Evolutionary conservation across 2,329 filamentous ascomycete species (phyloP).

Genomic region (Monascus ruber): DNA sequence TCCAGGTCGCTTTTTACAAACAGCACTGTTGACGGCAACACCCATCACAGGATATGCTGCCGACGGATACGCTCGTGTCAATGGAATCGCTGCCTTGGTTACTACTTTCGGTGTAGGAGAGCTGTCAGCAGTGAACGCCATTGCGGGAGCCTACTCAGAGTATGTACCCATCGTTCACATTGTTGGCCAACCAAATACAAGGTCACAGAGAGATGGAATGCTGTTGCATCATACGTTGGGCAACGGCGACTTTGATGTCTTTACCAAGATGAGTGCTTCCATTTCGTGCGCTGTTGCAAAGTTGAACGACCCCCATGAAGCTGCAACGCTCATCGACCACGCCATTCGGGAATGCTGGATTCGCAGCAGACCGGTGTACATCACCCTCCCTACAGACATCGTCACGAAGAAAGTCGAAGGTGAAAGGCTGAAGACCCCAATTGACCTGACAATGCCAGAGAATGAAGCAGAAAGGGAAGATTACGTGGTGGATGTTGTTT

Average conservation of each 20-base stretch:
- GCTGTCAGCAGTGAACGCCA: constrained; percentile 58
- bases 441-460: constrained; percentile 52
- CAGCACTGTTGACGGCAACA: neutral
- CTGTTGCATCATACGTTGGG: constrained; percentile 57
- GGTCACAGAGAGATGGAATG: constrained; percentile 35
- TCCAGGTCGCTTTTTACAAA: no score
- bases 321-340: constrained; percentile 65
- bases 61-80: constrained; percentile 67
- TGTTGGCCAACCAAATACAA: constrained; percentile 42
- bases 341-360: constrained; percentile 64
- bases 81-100: constrained; percentile 56
- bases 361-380: constrained; percentile 67
- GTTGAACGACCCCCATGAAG: constrained; percentile 57
- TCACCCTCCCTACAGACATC: constrained; percentile 74
- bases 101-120: constrained; percentile 66
- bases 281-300: constrained; percentile 63
- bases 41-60: constrained; percentile 54
- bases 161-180: constrained; percentile 57
- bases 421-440: constrained; percentile 54
- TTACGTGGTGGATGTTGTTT: constrained; percentile 69
- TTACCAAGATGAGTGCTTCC: constrained; percentile 62
- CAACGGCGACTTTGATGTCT: constrained; percentile 73
- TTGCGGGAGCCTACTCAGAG: constrained; percentile 65
- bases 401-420: constrained; percentile 66
- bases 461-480: constrained; percentile 65